Evolutionary conservation across 345 rosid genomes (phyloP), one percentile per base, ranked within the genome.

Genomic region (Kandelia obovata): DNA sequence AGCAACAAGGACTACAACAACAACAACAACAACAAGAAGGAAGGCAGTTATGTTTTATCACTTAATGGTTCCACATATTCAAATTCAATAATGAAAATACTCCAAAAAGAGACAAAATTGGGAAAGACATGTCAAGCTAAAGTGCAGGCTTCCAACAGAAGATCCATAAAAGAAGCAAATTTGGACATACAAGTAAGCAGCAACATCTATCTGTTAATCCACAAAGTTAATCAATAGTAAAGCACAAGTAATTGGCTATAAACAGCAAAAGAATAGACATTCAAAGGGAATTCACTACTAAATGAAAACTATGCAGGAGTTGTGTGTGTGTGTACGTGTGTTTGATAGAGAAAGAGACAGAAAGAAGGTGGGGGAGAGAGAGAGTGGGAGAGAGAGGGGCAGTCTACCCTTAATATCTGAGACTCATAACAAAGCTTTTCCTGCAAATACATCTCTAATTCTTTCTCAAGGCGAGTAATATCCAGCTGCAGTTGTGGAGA

Each of bases 361-460:
- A 7, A 10, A 7, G 37, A 34, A 2, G 9, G 5, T 9, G 28
- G n/a, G n/a, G 37, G 15, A 67, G 53, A 66, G 11, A 30, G 31
- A 56, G 7, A 58, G 53, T 19, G 31, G 19, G 27, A 20, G 31
- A 53, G 31, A 20, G 64, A 74, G 65, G 39, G 49, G 19, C 17
- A 39, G 58, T 72, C 61, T 86, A 96, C 99, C 87, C 97, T 92
- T 65, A 95, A 72, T 76, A 96, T 83, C 81, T 92, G 99, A 75
- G 99, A 96, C 71, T 92, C 98, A 57, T 86, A 92, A 69, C 99
- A 96, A 62, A 89, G 86, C 77, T 96, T 96, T 81, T 90, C 98
- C 79, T 92, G 99, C 7, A 91, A 83, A 82, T 78, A 81, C 28
- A 67, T 53, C 68, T 96, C 99, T 64, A 92, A 69, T 75, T 89